Evolutionary conservation across 768 basidiomycete species (phyloP).

Genomic region (Boletellus ananas): DNA sequence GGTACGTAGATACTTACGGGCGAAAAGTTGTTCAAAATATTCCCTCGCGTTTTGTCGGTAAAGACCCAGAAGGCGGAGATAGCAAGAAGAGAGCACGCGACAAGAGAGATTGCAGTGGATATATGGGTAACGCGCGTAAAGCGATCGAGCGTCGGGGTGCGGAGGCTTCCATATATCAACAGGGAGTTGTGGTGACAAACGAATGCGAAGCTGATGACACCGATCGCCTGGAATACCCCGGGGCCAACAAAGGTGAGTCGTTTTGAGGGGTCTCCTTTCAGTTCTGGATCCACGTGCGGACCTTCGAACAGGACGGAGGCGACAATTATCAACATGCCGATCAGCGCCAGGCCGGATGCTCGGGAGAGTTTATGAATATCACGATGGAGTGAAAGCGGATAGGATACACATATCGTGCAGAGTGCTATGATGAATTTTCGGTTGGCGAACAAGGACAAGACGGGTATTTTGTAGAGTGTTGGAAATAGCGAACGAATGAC

Average conservation of each 20-base stretch:
- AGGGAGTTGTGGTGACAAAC: constrained; percentile 98
- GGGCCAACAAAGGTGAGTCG: constrained; percentile 74
- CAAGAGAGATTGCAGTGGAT: constrained; percentile 78
- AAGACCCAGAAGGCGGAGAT: constrained; percentile 85
- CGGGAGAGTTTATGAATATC: constrained; percentile 97
- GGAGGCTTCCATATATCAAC: constrained; percentile 90
- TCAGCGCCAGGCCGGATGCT: constrained; percentile 84
- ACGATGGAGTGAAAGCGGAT: constrained; percentile 91
- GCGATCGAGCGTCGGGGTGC: constrained; percentile 90
- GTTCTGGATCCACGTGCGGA: constrained; percentile 63
- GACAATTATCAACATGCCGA: constrained; percentile 95
- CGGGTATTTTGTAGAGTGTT: constrained; percentile 54
- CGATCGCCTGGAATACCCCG: constrained; percentile 91
- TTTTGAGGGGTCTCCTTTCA: constrained; percentile 73
- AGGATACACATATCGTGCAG: constrained; percentile 85
- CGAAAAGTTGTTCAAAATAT: constrained; percentile 94
- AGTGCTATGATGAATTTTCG: constrained; percentile 87
- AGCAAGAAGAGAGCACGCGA: constrained; percentile 82
- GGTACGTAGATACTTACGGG: constrained; percentile 39
- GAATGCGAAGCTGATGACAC: constrained; percentile 95
- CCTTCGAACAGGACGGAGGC: constrained; percentile 79
- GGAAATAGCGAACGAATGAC: constrained; percentile 89
- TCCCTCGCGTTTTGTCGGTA: constrained; percentile 91
- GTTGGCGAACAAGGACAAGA: constrained; percentile 75
- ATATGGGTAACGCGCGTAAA: constrained; percentile 92